Evolutionary conservation across 2,329 filamentous ascomycete species (phyloP), one percentile per base, ranked within the genome.

Genomic region (Aciculosporium take): DNA sequence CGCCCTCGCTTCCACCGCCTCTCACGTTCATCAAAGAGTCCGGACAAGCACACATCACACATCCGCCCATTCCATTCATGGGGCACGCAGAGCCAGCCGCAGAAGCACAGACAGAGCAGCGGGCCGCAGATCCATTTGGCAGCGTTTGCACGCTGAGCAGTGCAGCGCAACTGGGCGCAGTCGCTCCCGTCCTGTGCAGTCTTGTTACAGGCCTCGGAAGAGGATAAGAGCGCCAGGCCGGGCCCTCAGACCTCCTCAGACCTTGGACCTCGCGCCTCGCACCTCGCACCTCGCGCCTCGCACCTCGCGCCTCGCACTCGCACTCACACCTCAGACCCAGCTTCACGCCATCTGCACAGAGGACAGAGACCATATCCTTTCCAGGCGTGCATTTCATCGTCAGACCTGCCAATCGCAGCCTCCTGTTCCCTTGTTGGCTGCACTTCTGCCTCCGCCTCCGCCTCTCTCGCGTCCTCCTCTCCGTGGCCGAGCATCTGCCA

Each of bases 331-430:
- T 18, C n/a, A 25, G 29, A 20, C 20, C 5, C 38, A 15, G 20
- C 9, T 40, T 27, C 12, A 33, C 21, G 39, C 24, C 32, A 23
- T 41, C 31, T 41, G 25, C 39, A 23, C 18, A 29, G 30, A 40
- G 39, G 15, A 37, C 32, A 33, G 28, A n/a, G n/a, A n/a, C n/a
- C 24, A n/a, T 21, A 10, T 36, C 33, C 18, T n/a, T 25, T 2
- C 21, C 17, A 25, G 10, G 17, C 23, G 13, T 27, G 30, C 30
- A 20, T n/a, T 40, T 34, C 17, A 25, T 36, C 24, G n/a, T 20
- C 15, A 39, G 41, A 39, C 41, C 41, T 43, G 36, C 41, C 41
- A 43, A 43, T 43, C 37, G 31, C 41, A 37, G 41, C 42, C 21
- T 40, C 29, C 9, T 40, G 12, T 34, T 25, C 27, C 10, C 9